These are phyloP conservation scores for Colletotrichum tofieldiae DNA, from an alignment of 2,329 filamentous ascomycete species.

Conservation along the genomic window DNA sequence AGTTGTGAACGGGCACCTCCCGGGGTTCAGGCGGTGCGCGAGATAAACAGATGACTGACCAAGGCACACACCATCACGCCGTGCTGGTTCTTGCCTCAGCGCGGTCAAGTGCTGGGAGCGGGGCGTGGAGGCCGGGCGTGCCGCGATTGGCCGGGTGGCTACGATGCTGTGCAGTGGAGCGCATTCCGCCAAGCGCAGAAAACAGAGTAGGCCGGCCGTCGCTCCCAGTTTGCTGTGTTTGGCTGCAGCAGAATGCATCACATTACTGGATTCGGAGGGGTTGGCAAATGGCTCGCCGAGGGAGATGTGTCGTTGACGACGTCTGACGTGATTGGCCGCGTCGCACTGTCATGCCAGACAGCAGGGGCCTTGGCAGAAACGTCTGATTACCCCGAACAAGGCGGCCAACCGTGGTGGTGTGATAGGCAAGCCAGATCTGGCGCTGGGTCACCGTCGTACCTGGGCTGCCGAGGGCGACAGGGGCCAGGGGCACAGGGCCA, in stretches of 20 bases:
- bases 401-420: too few relatives aligned
- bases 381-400: not conserved
- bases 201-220: not conserved
- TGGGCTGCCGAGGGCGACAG: too few relatives aligned
- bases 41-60: too few relatives aligned
- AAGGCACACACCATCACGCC: too few relatives aligned
- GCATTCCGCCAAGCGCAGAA: not conserved
- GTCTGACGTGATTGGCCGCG: conserved; percentile 1
- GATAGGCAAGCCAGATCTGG: too few relatives aligned
- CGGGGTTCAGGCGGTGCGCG: too few relatives aligned
- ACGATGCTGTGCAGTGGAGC: too few relatives aligned
- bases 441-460: too few relatives aligned
- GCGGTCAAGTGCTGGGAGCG: not conserved
- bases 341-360: not conserved
- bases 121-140: not conserved
- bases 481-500: too few relatives aligned
- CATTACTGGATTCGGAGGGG: not conserved
- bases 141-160: too few relatives aligned
- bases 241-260: not conserved
- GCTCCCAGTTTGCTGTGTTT: not conserved
- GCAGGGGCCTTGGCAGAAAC: not conserved
- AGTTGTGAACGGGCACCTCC: too few relatives aligned
- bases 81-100: too few relatives aligned
- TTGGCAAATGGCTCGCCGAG: not conserved
- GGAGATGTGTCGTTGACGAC: not conserved